phyloP scores from a whole-genome alignment of 1,284 basidiomycete genomes.

The Austroboletus olivaceoglutinosus region DNA sequence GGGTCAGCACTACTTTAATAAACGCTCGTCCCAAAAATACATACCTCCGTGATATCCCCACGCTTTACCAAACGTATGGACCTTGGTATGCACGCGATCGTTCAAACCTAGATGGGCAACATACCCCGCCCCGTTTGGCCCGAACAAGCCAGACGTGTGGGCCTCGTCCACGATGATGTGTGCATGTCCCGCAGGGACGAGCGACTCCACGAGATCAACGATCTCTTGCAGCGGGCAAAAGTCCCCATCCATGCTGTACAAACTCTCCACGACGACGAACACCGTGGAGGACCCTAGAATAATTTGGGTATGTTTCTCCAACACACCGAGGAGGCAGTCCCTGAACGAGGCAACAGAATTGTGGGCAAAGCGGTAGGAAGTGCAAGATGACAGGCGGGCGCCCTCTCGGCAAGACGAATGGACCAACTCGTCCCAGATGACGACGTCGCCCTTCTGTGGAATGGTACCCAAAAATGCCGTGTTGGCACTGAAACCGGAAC shows the following conservation, averaged over 20 bases:
- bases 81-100: constrained; percentile 41
- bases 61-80: constrained; percentile 57
- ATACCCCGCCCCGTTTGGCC: constrained; percentile 49
- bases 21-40: constrained; percentile 19
- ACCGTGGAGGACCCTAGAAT: constrained; percentile 36
- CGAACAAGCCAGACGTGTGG: constrained; percentile 46
- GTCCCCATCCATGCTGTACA: constrained; percentile 70
- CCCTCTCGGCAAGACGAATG: constrained; percentile 63
- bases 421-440: constrained; percentile 59
- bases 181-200: constrained; percentile 34
- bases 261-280: constrained; percentile 53
- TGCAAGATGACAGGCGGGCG: constrained; percentile 39
- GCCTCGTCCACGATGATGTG: constrained; percentile 54
- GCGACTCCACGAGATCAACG: constrained; percentile 33
- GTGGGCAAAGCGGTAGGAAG: constrained; percentile 44
- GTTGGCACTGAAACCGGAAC: constrained; percentile 64
- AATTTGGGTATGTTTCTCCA: constrained; percentile 22
- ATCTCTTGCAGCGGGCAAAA: constrained; percentile 50
- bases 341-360: constrained; percentile 38
- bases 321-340: constrained; percentile 27
- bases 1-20: not conserved
- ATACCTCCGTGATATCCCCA: constrained; percentile 72
- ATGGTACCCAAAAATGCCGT: constrained; percentile 52
- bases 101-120: constrained; percentile 35
- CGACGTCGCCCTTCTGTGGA: constrained; percentile 49